Percentiles rank a stretch among this genome's conserved stretches.
These are phyloP conservation scores for Populus ilicifolia DNA, from an alignment of 345 rosid species.

Conservation along the genomic window DNA sequence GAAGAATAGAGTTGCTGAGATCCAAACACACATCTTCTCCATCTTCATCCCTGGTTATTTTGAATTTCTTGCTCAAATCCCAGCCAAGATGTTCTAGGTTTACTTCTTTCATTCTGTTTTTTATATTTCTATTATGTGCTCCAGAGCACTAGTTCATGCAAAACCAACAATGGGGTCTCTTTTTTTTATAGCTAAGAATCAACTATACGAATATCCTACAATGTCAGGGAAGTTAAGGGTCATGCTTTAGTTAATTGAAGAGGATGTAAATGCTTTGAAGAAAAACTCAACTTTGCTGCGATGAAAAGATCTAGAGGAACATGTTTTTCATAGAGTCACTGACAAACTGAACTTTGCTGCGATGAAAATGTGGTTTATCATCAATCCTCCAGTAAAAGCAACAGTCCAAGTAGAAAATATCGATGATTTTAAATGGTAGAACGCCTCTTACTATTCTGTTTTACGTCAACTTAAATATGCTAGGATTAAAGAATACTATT, in stretches of 20 bases:
- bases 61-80: too few species aligned
- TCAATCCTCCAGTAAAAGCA: conserved; percentile 54
- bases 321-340: conserved; percentile 84
- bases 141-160: conserved; percentile 80
- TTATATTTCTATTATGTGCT: conserved; percentile 16
- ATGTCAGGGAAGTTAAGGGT: conserved; percentile 72
- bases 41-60: not conserved
- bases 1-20: conserved; percentile 30
- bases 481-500: conserved; percentile 77
- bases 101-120: not conserved
- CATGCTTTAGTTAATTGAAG: conserved; percentile 78
- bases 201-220: conserved; percentile 62
- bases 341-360: conserved; percentile 74
- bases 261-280: conserved; percentile 51
- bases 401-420: conserved; percentile 62
- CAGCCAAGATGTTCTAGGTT: too few species aligned
- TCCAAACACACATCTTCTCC: conserved; percentile 30
- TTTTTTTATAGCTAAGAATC: conserved; percentile 79
- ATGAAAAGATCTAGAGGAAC: conserved; percentile 71
- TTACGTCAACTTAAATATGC: conserved; percentile 77
- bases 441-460: conserved; percentile 78
- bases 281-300: conserved; percentile 50
- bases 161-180: conserved; percentile 70
- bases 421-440: conserved; percentile 74
- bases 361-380: conserved; percentile 76